Base-by-base conservation (phyloP, 192 early-diverging fungal genomes). In the Coemansia sp. region DNA sequence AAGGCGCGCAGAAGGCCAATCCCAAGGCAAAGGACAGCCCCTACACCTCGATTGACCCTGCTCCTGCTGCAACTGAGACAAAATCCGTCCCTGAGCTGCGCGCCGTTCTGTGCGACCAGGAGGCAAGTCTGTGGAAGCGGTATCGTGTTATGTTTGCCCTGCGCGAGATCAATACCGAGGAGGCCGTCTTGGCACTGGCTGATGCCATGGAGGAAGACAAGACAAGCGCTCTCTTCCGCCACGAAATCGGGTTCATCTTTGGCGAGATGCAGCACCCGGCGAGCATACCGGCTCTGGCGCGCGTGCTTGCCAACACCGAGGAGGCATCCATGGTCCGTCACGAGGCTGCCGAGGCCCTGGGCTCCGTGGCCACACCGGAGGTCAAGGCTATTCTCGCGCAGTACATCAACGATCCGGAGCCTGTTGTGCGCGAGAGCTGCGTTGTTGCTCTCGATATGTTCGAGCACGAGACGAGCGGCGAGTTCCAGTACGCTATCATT, bases 211-310 rank as follows among this genome's bases (percentile, higher is more conserved):
- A 89, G 48, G 92, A 90, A 19, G 85, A 87, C 16, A 87, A 83
- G 69, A 88, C 81, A 6, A 86, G 86, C 37, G 86, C 93, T 36
- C 69, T 98, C 63, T 98, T 98, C 82, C 82, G 95, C 62, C 96
- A 98, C 65, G 96, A 98, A 75, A 93, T 92, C 42, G 93, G 94
- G 32, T 98, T 93, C 76, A 91, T 99, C 13, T 99, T 99, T 86
- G 97, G 97, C 60, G 95, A 99, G 77, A 88, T 99, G 88, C 95
- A 96, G 84, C 93, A 95, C 68, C 90, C 90, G 36, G 95, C 91
- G 6, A 88, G 88, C 22, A 92, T 99, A 0, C 95, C 95, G 37
- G 86, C 92, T 8, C 84, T 99, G 45, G 84, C 89, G 10, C 86
- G 90, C 64, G 85, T 89, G 7, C 84, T 99, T n/a, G 85, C 80